These are phyloP conservation scores for Dactylellina leptospora DNA, from an alignment of 2,329 filamentous ascomycete species.

Conservation along the genomic window DNA sequence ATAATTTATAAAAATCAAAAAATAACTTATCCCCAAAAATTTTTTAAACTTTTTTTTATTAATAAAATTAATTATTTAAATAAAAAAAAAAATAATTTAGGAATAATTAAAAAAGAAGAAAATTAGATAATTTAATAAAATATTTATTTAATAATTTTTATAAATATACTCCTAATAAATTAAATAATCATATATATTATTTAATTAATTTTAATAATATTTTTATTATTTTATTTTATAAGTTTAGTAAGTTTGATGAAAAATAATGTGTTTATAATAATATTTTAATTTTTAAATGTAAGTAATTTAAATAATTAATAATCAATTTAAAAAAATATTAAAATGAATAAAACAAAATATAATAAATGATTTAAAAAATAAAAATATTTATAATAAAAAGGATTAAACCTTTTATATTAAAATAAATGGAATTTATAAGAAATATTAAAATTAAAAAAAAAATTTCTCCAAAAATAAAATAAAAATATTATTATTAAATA, in stretches of 20 bases:
- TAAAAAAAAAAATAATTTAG: neutral
- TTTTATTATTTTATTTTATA: neutral
- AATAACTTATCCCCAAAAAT: neutral
- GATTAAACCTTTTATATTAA: neutral
- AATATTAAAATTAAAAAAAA: neutral
- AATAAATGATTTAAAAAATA: too few relatives aligned
- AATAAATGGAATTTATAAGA: neutral
- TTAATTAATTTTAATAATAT: neutral
- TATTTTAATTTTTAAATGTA: neutral
- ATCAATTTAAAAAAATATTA: too few relatives aligned
- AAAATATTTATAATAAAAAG: neutral
- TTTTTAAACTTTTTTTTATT: neutral
- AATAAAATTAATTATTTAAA: neutral
- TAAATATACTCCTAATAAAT: neutral
- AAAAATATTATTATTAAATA: neutral
- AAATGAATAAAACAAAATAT: too few relatives aligned
- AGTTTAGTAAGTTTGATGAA: neutral
- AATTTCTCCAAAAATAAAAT: neutral
- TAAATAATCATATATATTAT: neutral
- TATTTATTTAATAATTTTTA: neutral
- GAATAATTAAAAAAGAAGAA: neutral
- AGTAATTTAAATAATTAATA: too few relatives aligned
- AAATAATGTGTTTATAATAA: neutral
- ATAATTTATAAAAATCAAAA: conserved; percentile 1
- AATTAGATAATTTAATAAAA: neutral